Evolutionary conservation across 805 yeast species (phyloP).

Genomic region (Lachancea thermotolerans): DNA sequence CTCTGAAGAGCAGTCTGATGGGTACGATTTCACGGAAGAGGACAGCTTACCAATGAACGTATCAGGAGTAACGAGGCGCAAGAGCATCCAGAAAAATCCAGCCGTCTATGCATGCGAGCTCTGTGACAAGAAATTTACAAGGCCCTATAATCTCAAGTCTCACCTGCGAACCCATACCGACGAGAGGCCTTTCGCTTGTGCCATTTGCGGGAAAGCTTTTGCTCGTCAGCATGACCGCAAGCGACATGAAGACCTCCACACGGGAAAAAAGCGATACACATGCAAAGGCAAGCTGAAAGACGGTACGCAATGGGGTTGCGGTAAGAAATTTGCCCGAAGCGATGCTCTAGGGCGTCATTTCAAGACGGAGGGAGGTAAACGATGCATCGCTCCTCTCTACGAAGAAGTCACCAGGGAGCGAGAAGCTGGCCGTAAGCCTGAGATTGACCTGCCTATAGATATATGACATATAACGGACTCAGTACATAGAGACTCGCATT

Average conservation of each 20-base stretch:
- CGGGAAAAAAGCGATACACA: slow-evolving; percentile 68
- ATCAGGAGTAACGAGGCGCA: slow-evolving; percentile 14
- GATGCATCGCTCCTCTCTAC: slow-evolving; percentile 60
- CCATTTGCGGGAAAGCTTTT: slow-evolving; percentile 72
- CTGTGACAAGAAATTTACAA: slow-evolving; percentile 81
- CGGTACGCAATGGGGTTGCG: slow-evolving; percentile 71
- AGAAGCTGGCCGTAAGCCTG: slow-evolving; percentile 5
- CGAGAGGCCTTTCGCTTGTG: slow-evolving; percentile 70
- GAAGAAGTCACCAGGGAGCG: slow-evolving; percentile 44
- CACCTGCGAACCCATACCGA: slow-evolving; percentile 88
- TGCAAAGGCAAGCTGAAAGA: slow-evolving; percentile 60
- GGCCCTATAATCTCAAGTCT: slow-evolving; percentile 89
- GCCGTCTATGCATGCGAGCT: slow-evolving; percentile 55
- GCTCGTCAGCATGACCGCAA: slow-evolving; percentile 74
- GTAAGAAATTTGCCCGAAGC: slow-evolving; percentile 69
- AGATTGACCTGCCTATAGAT: slow-evolving; percentile 3
- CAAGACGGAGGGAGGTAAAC: slow-evolving; percentile 70
- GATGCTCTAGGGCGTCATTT: slow-evolving; percentile 78
- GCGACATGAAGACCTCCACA: slow-evolving; percentile 68
- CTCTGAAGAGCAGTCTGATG: slow-evolving; percentile 2
- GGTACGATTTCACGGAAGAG: slow-evolving; percentile 9
- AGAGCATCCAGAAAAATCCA: slow-evolving; percentile 20
- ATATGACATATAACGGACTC: neutral
- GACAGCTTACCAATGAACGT: slow-evolving; percentile 14
- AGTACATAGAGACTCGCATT: neutral